A percentile compares a stretch with the other conserved stretches of the same genome.
Conservation (phyloP, 2,329 filamentous ascomycete species). For the Bipolaris sorokiniana region DNA sequence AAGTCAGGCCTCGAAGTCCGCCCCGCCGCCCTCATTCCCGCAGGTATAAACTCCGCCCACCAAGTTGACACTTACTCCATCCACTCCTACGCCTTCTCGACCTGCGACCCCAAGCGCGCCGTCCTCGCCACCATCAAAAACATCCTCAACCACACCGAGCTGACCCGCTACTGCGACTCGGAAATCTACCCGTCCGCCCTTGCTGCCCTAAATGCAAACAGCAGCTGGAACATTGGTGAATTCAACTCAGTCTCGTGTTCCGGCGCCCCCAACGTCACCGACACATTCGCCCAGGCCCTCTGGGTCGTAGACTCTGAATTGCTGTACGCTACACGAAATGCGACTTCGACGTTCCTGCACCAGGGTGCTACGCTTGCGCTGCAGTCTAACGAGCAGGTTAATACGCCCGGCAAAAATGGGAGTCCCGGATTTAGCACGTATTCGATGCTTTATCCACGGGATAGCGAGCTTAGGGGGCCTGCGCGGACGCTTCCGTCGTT, state of each 20-base stretch:
- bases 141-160: slow-evolving; percentile 22
- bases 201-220: slow-evolving; percentile 12
- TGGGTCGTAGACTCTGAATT: slow-evolving; percentile 20
- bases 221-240: slow-evolving; percentile 16
- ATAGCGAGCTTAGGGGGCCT: slow-evolving; percentile 15
- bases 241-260: slow-evolving; percentile 21
- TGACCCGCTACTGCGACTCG: slow-evolving; percentile 15
- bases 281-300: slow-evolving; percentile 21
- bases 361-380: slow-evolving; percentile 19
- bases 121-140: slow-evolving; percentile 15
- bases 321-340: slow-evolving; percentile 17
- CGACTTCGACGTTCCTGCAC: slow-evolving; percentile 8
- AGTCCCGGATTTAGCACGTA: slow-evolving; percentile 18
- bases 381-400: slow-evolving; percentile 17
- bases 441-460: slow-evolving; percentile 17
- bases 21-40: slow-evolving; percentile 17
- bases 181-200: slow-evolving; percentile 20
- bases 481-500: slow-evolving; percentile 15
- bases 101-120: slow-evolving; percentile 10
- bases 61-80: slow-evolving; percentile 16
- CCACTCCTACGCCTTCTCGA: slow-evolving; percentile 16
- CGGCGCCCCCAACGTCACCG: slow-evolving; percentile 16
- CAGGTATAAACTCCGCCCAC: slow-evolving; percentile 11
- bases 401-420: slow-evolving; percentile 16
- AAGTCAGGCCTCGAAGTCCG: slow-evolving; percentile 15